phyloP scores from a whole-genome alignment of 345 rosid genomes.

The Theobroma cacao region DNA sequence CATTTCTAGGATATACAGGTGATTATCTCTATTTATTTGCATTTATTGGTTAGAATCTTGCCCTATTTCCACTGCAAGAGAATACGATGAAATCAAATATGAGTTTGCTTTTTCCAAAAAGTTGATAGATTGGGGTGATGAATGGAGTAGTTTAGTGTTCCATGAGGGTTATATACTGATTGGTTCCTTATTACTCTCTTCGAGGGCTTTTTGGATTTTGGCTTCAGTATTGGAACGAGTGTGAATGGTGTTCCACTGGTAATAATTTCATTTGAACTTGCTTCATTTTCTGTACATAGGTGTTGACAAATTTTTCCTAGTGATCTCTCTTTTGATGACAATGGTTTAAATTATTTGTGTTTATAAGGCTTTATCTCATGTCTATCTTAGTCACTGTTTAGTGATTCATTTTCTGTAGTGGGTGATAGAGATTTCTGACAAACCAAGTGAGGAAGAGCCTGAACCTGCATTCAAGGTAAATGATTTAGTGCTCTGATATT shows the following conservation, averaged over 20 bases:
- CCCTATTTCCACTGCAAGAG: not conserved
- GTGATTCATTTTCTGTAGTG: constrained; percentile 41
- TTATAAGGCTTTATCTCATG: not conserved
- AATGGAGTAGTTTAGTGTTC: constrained; percentile 18
- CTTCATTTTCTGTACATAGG: not conserved
- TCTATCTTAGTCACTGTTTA: not conserved
- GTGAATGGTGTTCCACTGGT: constrained; percentile 92
- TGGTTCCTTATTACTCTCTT: constrained; percentile 62
- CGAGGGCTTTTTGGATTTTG: constrained; percentile 64
- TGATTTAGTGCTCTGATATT: not conserved
- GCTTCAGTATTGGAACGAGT: constrained; percentile 89
- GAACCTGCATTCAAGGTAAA: constrained; percentile 96
- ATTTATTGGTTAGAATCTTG: not conserved
- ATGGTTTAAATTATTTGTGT: not conserved
- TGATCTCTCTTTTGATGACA: not conserved
- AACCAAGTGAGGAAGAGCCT: constrained; percentile 76
- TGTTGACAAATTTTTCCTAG: not conserved
- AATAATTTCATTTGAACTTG: constrained; percentile 26
- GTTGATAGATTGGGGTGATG: not conserved
- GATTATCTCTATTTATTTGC: constrained; percentile 20
- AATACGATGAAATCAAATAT: not conserved
- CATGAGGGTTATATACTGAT: constrained; percentile 41
- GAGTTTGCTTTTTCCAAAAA: not conserved
- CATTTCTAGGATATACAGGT: constrained; percentile 90
- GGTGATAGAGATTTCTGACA: constrained; percentile 97